These are phyloP conservation scores for Tephrocybe sp. DNA, from an alignment of 768 basidiomycete genomes.

Conservation along the genomic window DNA sequence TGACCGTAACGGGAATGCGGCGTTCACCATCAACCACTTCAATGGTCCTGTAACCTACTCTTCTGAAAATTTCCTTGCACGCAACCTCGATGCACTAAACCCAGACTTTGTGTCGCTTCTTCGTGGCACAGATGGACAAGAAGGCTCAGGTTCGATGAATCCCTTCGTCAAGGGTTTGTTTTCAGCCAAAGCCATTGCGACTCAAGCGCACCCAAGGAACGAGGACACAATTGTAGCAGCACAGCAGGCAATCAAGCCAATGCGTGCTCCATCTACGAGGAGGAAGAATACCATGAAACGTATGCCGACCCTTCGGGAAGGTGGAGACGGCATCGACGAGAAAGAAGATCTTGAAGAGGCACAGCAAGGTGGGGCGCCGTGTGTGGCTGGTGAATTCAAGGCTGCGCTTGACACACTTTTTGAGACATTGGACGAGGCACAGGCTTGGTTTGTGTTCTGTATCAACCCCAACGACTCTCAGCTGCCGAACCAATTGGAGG, in stretches of 20 bases:
- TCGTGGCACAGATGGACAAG: conserved; percentile 64
- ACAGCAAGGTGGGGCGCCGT: conserved; percentile 47
- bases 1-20: conserved; percentile 77
- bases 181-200: conserved; percentile 85
- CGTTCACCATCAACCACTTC: conserved; percentile 92
- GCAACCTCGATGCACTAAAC: conserved; percentile 86
- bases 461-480: conserved; percentile 95
- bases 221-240: conserved; percentile 96
- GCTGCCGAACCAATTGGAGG: conserved; percentile 91
- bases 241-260: conserved; percentile 91
- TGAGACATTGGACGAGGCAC: conserved; percentile 85
- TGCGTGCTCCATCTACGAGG: conserved; percentile 89
- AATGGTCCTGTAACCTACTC: conserved; percentile 92
- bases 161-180: conserved; percentile 93
- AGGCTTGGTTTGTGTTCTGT: conserved; percentile 91
- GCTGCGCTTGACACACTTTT: conserved; percentile 84
- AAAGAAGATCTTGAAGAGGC: conserved; percentile 51
- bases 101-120: conserved; percentile 92
- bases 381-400: conserved; percentile 88
- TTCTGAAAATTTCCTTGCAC: conserved; percentile 84
- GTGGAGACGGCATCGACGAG: conserved; percentile 45
- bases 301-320: conserved; percentile 51
- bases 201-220: conserved; percentile 87
- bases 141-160: conserved; percentile 80
- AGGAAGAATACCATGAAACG: conserved; percentile 75